Evolutionary conservation across 192 early-diverging fungal genomes (phyloP).

Genomic region (Radiomyces spectabilis): DNA sequence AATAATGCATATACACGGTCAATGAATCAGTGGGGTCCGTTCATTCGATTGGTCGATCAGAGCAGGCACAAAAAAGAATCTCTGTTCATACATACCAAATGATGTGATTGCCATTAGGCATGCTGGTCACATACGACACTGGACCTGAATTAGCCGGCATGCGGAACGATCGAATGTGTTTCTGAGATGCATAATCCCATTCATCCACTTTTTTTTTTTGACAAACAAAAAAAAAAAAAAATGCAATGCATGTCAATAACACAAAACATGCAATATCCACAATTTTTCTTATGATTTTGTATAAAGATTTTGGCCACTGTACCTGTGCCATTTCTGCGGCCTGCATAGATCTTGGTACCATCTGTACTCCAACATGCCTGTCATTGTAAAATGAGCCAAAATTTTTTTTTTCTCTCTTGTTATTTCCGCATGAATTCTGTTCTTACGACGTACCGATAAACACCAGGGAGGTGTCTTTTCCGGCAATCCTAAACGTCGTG

Average conservation of each 20-base stretch:
- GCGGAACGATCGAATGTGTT: constrained; percentile 61
- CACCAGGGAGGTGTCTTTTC: constrained; percentile 71
- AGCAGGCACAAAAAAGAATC: too few relatives aligned
- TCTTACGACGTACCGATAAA: constrained; percentile 41
- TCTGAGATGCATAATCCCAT: constrained; percentile 64
- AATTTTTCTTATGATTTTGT: constrained; percentile 3
- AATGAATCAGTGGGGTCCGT: neutral
- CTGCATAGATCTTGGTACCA: constrained; percentile 74
- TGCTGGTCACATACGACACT: constrained; percentile 64
- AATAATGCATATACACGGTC: neutral
- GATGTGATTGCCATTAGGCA: constrained; percentile 78
- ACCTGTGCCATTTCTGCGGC: constrained; percentile 82
- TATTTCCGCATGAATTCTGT: constrained; percentile 26
- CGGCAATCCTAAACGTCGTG: constrained; percentile 41
- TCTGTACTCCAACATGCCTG: constrained; percentile 80
- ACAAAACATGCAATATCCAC: too few relatives aligned
- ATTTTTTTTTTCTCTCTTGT: too few relatives aligned
- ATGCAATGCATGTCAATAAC: too few relatives aligned
- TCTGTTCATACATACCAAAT: constrained; percentile 55
- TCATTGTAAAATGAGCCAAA: neutral
- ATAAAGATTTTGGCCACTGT: neutral
- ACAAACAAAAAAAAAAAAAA: too few relatives aligned
- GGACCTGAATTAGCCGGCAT: constrained; percentile 88
- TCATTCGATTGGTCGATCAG: too few relatives aligned
- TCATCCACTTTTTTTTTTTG: too few relatives aligned